These are phyloP conservation scores for Pseudotsuga menziesii DNA, from an alignment of 75 land plant species.

Conservation along the genomic window DNA sequence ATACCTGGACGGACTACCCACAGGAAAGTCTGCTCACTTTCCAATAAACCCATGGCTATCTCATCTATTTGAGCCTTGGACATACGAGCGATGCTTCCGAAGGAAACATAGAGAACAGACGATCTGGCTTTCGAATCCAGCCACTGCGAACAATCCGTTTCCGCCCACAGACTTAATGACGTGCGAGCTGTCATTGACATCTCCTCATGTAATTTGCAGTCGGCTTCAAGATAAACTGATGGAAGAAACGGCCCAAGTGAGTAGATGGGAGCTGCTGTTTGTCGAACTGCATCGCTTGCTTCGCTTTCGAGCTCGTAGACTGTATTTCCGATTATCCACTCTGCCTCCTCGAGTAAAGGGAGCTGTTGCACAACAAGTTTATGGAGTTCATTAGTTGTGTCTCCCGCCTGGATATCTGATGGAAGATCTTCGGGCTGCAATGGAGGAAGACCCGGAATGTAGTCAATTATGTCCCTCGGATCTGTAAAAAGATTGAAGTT, in stretches of 20 bases:
- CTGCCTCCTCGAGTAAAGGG: neutral
- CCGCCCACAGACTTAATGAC: neutral
- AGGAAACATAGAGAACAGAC: slow-evolving; percentile 22
- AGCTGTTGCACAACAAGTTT: neutral
- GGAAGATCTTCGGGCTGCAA: slow-evolving; percentile 7
- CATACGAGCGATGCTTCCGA: slow-evolving; percentile 17
- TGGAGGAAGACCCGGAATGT: slow-evolving; percentile 11
- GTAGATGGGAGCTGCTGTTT: neutral
- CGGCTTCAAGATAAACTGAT: neutral
- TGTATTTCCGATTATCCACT: neutral
- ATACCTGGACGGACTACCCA: slow-evolving; percentile 1
- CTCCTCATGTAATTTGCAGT: neutral
- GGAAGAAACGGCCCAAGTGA: neutral
- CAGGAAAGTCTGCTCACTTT: slow-evolving; percentile 12
- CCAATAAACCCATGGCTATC: slow-evolving; percentile 36
- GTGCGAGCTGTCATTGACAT: neutral
- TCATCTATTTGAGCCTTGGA: slow-evolving; percentile 16
- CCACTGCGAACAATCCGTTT: slow-evolving; percentile 9
- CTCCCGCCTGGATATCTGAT: neutral
- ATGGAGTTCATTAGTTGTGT: neutral
- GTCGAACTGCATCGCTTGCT: neutral
- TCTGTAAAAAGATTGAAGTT: too few relatives aligned
- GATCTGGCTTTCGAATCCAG: slow-evolving; percentile 9
- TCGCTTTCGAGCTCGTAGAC: slow-evolving; percentile 14
- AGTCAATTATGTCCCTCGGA: slow-evolving; percentile 2